phyloP scores from a whole-genome alignment of 169 alveolate genomes.

The Plasmodium cynomolgi region DNA sequence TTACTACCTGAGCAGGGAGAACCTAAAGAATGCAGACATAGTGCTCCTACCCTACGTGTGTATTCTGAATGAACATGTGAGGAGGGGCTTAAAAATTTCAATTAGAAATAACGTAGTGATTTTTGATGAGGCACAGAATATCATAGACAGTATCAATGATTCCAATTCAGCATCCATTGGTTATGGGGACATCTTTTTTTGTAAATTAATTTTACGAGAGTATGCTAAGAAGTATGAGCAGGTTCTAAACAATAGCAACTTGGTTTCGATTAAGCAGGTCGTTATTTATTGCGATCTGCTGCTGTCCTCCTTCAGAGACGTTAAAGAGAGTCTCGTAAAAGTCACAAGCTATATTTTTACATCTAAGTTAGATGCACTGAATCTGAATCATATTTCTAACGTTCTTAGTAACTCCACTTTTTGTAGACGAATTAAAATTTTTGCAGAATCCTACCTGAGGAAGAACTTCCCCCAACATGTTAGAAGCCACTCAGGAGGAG shows the following conservation, averaged over 20 bases:
- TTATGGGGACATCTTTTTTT: conserved; percentile 23
- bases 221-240: conserved; percentile 21
- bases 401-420: conserved; percentile 54
- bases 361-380: conserved; percentile 71
- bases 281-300: conserved; percentile 35
- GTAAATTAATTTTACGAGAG: conserved; percentile 15
- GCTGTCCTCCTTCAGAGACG: not conserved
- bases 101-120: conserved; percentile 75
- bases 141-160: conserved; percentile 58
- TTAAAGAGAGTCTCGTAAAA: conserved; percentile 6
- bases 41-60: conserved; percentile 84
- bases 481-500: not conserved
- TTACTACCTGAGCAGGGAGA: conserved; percentile 80
- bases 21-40: conserved; percentile 80
- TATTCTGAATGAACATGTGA: conserved; percentile 79
- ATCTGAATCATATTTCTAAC: conserved; percentile 43
- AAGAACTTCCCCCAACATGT: not conserved
- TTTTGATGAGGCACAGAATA: conserved; percentile 89
- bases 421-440: conserved; percentile 74
- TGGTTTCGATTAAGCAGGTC: conserved; percentile 42
- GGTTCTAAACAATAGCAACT: conserved; percentile 25
- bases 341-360: conserved; percentile 10
- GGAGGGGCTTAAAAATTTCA: conserved; percentile 73
- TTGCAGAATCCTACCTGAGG: conserved; percentile 31
- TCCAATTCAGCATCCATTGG: conserved; percentile 9